A percentile compares a stretch with the other conserved stretches of the same genome.
Conservation (phyloP, 1,284 basidiomycete species). For the Heterobasidion parviporum region DNA sequence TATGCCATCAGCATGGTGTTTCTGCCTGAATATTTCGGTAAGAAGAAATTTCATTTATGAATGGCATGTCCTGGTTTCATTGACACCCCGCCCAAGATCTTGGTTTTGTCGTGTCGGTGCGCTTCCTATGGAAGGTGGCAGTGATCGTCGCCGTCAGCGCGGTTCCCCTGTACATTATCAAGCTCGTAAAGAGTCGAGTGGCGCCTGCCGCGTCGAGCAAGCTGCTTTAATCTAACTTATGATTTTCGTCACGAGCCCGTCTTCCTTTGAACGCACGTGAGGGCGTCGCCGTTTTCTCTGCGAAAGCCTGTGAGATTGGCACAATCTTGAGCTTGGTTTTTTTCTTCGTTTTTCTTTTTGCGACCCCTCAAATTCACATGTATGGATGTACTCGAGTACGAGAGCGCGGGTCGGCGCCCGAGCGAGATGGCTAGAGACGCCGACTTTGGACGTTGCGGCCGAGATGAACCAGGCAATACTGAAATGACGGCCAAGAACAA, state of each 20-base stretch:
- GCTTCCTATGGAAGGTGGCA: conserved; percentile 93
- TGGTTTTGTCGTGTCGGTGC: conserved; percentile 80
- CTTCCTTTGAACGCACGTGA: too few species aligned
- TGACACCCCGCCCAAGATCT: conserved; percentile 52
- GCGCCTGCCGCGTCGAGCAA: conserved; percentile 95
- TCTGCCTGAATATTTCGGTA: conserved; percentile 95
- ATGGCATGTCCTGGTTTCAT: neutral
- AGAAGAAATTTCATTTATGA: neutral
- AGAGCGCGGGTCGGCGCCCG: too few species aligned
- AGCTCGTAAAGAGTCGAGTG: conserved; percentile 77
- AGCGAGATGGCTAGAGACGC: too few species aligned
- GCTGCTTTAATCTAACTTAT: conserved; percentile 42
- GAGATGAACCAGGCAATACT: too few species aligned
- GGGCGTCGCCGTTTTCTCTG: too few species aligned
- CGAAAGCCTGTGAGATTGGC: too few species aligned
- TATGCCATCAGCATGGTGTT: conserved; percentile 93
- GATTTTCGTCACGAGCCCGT: neutral
- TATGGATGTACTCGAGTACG: too few species aligned
- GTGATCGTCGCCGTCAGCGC: conserved; percentile 93
- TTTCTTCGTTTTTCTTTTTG: too few species aligned
- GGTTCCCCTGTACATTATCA: conserved; percentile 87
- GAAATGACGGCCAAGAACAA: too few species aligned
- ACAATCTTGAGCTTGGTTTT: too few species aligned
- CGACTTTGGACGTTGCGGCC: too few species aligned
- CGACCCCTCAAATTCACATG: too few species aligned